Evolutionary conservation across 129 eudicot species (phyloP), one percentile per base, ranked within the genome.

Genomic region (Pulicaria dysenterica): DNA sequence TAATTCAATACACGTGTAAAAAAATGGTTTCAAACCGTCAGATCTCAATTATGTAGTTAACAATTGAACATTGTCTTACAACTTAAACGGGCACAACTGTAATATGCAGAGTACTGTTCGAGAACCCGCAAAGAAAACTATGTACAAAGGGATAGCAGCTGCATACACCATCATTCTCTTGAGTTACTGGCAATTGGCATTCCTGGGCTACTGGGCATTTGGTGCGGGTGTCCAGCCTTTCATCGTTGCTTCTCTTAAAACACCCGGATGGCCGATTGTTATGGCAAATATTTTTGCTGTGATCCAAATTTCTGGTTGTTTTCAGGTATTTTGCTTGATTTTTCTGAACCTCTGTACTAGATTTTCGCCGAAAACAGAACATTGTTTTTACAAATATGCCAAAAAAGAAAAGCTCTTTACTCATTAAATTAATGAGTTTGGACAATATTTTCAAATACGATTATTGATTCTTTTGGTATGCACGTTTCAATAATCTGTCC

Each of bases 271-370:
- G 90, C 76, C 83, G 11, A 56, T 66, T 64, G 77, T 85, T 13
- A 79, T 82, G 90, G 87, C 90, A 42, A 82, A 82, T 69, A 51
- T 83, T n/a, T 82, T 85, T 46, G 91, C 85, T 13, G 87, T 77
- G 17, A 80, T 85, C 72, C 91, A 85, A 54, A 85, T 85, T 62
- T 76, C 71, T 0, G 91, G 87, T 8, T 85, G 91, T 72, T 85
- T 72, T 73, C 91, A 80, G 85, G 91, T 85, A 74, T 6, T 12
- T 45, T 47, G 24, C 12, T 45, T 43, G 4, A 3, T 40, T 12
- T 12, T 54, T 67, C 51, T 53, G 12, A 10, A 50, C 11, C 37
- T 15, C 13, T 67, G 39, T 67, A 3, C 4, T 44, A 15, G 17
- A 49, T 14, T 37, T 47, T 7, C 49, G 10, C 10, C 7, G 2